phyloP scores from a whole-genome alignment of 2,329 filamentous ascomycete genomes.

The Iodosphaeria phyllophila region DNA sequence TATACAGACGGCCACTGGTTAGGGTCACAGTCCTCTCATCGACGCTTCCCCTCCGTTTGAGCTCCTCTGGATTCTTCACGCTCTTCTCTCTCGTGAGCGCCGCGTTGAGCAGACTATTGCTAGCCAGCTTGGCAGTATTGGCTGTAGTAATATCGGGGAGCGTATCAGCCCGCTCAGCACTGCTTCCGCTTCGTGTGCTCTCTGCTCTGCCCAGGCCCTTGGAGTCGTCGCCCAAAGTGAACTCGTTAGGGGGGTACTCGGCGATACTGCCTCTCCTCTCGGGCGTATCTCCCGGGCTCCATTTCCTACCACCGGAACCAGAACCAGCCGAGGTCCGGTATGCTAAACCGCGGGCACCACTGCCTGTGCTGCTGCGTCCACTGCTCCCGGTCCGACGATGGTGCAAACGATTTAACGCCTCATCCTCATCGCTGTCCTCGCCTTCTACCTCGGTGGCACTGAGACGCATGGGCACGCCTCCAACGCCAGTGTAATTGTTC shows the following conservation, averaged over 20 bases:
- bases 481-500: conserved; percentile 52
- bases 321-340: conserved; percentile 33
- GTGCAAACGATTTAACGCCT: conserved; percentile 27
- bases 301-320: conserved; percentile 16
- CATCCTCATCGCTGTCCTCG: conserved; percentile 60
- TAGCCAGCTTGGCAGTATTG: conserved; percentile 29
- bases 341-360: conserved; percentile 26
- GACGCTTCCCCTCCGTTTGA: conserved; percentile 61
- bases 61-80: conserved; percentile 48
- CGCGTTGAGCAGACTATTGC: conserved; percentile 38
- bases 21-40: conserved; percentile 69
- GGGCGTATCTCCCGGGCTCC: conserved; percentile 36
- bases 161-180: conserved; percentile 40
- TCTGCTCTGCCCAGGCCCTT: conserved; percentile 15
- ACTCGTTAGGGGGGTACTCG: conserved; percentile 21
- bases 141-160: conserved; percentile 30
- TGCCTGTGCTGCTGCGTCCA: conserved; percentile 48
- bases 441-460: conserved; percentile 93
- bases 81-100: conserved; percentile 45
- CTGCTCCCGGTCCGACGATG: conserved; percentile 61
- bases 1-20: conserved; percentile 54
- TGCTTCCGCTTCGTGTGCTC: conserved; percentile 36
- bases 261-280: conserved; percentile 33
- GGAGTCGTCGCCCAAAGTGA: conserved; percentile 10
- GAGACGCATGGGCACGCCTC: conserved; percentile 74